Evolutionary conservation across 176 grass and related monocot genomes (phyloP).

Genomic region (Eragrostis curvula): DNA sequence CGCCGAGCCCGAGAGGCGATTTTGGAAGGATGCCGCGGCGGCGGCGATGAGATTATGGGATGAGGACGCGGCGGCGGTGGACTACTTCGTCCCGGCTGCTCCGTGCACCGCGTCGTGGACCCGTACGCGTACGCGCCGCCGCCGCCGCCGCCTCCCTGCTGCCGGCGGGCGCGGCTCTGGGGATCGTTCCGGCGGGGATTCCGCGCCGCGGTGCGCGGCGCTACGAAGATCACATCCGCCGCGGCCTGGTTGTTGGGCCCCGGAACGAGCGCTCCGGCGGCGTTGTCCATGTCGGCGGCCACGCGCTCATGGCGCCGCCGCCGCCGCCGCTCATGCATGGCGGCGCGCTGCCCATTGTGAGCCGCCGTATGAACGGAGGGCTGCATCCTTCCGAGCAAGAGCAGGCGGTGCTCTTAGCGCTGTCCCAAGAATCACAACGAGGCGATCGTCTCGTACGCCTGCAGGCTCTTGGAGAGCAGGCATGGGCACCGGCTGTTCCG

Average conservation of each 20-base stretch:
- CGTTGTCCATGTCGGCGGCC: not conserved
- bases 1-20: not conserved
- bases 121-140: not conserved
- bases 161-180: no score
- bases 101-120: no score
- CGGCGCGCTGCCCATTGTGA: not conserved
- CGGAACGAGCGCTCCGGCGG: not conserved
- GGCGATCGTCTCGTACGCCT: not conserved
- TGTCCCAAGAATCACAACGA: not conserved
- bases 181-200: not conserved
- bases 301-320: not conserved
- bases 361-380: not conserved
- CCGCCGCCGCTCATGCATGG: not conserved
- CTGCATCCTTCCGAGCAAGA: not conserved
- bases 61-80: not conserved
- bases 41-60: not conserved
- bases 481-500: constrained; percentile 14
- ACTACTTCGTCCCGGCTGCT: not conserved
- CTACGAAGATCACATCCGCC: not conserved
- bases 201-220: no score
- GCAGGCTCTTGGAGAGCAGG: not conserved
- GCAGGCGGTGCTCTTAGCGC: not conserved
- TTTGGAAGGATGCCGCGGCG: not conserved
- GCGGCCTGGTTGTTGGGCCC: not conserved
- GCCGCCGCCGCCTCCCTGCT: no score